These are phyloP conservation scores for Aotearoamyces nothofagi DNA, from an alignment of 2,329 filamentous ascomycete species.

Conservation along the genomic window DNA sequence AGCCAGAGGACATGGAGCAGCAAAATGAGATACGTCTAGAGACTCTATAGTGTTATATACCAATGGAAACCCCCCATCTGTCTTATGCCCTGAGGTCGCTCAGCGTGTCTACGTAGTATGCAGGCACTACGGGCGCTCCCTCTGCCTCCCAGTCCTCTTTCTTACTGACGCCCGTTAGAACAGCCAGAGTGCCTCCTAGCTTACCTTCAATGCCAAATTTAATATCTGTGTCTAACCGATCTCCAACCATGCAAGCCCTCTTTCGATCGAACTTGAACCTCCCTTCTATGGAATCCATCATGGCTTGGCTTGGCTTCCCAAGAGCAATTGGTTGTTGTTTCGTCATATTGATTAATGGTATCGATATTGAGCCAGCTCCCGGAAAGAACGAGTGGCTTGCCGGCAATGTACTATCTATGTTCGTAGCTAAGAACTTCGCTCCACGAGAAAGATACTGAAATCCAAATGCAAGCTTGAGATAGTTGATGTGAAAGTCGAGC, in stretches of 20 bases:
- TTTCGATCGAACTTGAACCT: slow-evolving; percentile 80
- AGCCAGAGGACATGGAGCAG: no score
- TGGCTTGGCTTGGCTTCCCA: slow-evolving; percentile 92
- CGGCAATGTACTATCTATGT: slow-evolving; percentile 81
- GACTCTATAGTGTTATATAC: no score
- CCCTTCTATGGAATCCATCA: slow-evolving; percentile 98
- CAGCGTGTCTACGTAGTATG: slow-evolving; percentile 72
- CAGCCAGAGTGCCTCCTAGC: slow-evolving; percentile 79
- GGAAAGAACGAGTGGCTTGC: slow-evolving; percentile 74
- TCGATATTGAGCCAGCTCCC: slow-evolving; percentile 71
- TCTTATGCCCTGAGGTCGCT: slow-evolving; percentile 48
- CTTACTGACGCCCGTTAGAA: slow-evolving; percentile 78
- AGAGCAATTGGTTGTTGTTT: slow-evolving; percentile 58
- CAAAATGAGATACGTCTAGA: no score
- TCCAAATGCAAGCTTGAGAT: slow-evolving; percentile 74
- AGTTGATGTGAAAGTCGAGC: slow-evolving; percentile 89
- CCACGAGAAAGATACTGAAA: slow-evolving; percentile 75
- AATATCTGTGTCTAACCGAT: slow-evolving; percentile 89
- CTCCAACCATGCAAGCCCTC: slow-evolving; percentile 89
- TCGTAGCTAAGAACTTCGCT: slow-evolving; percentile 82
- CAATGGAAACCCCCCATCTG: no score
- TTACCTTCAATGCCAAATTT: slow-evolving; percentile 85
- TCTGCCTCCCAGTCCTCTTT: slow-evolving; percentile 69
- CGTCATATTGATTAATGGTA: slow-evolving; percentile 62
- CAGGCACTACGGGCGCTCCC: slow-evolving; percentile 54